Base-by-base conservation (phyloP, 176 grass and related monocot species). In the Eragrostis curvula region DNA sequence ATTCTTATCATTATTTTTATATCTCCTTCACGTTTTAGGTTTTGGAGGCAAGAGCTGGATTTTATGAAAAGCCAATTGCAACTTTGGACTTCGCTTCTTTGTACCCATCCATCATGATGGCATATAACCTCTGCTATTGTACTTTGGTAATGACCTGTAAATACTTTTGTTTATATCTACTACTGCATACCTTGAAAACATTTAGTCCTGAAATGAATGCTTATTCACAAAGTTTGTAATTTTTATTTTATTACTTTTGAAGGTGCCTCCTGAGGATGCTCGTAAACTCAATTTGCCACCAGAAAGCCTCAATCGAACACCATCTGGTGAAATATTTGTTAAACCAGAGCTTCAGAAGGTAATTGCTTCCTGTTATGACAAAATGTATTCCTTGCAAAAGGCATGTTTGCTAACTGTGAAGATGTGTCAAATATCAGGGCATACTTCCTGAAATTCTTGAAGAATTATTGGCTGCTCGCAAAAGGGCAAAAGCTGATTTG, bases 51-150 rank as follows among this genome's bases (percentile, higher is more conserved):
- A 93, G 88, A 67, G 90, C 93, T 91, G 96, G 96, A 86, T 98
- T 85, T 90, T 98, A 95, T 90, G 96, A 98, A 68, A 98, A 93
- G 57, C 96, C 96, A 20, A 98, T 98, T 47, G 92, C 96, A 73
- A 98, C 96, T 85, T 91, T 98, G 87, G 96, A 98, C 81, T 98
- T 98, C 83, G 96, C 96, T 93, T 98, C 96, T 69, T 82, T 98
- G 77, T 98, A 98, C 86, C 96, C 96, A 77, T 98, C 96, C 72
- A 95, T 98, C 78, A 98, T 98, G 96, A 98, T 98, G 96, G 96
- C 96, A 63, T 94, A 98, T 88, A 98, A 98, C 86, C 77, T 98
- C 68, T 98, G 96, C 77, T 98, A 98, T 66, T 98, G 96, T 87
- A 98, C 92, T 78, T 92, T 98, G 90, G 96, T 98, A 98, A 92